Evolutionary conservation across 345 rosid genomes (phyloP).

Genomic region (Eutrema japonicum): DNA sequence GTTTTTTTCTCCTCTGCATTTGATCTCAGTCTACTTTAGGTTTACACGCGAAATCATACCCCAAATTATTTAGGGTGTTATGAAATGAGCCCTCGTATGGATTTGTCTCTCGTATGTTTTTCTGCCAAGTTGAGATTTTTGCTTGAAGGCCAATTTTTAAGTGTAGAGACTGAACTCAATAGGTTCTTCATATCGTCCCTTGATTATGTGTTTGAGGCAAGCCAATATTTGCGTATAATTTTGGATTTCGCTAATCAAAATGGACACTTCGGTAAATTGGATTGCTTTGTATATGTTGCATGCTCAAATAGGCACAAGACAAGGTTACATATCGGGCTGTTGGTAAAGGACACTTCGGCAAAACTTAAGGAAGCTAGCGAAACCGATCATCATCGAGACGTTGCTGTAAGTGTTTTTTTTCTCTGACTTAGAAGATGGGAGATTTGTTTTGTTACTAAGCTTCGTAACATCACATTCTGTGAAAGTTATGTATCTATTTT

Average conservation of each 20-base stretch:
- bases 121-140: slow-evolving; percentile 2
- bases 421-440: background rate
- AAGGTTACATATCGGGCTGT: slow-evolving; percentile 65
- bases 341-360: slow-evolving; percentile 81
- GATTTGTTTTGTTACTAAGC: background rate
- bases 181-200: background rate
- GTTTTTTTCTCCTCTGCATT: background rate
- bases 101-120: background rate
- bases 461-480: background rate
- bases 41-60: background rate
- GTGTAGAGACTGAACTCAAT: background rate
- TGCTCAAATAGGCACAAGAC: slow-evolving; percentile 62
- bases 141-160: background rate
- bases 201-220: slow-evolving; percentile 20
- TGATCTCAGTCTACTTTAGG: background rate
- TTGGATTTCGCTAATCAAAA: background rate
- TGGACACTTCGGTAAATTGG: background rate
- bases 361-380: slow-evolving; percentile 84
- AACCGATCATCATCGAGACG: slow-evolving; percentile 64
- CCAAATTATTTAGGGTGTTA: background rate
- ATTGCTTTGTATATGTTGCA: slow-evolving; percentile 1
- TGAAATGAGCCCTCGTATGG: background rate
- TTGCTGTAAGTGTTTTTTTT: slow-evolving; percentile 39
- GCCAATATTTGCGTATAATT: background rate
- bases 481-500: background rate